These are phyloP conservation scores for Dalbergia oliveri DNA, from an alignment of 306 rosid species.

Conservation along the genomic window DNA sequence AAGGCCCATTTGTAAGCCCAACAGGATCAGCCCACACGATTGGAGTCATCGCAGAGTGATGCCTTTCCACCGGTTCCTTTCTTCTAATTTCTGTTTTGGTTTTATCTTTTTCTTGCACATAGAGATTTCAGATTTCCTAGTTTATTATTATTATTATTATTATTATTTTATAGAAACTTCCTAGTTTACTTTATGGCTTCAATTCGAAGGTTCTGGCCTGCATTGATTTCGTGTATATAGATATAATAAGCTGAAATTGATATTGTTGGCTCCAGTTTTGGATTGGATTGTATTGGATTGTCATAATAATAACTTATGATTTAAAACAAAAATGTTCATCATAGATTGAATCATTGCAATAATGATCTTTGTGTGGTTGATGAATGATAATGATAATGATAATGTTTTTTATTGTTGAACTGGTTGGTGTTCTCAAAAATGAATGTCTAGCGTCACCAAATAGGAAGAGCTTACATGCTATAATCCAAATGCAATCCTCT, in stretches of 20 bases:
- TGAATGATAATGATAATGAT: not conserved
- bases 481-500: constrained; percentile 5
- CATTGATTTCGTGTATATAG: not conserved
- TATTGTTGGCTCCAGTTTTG: not conserved
- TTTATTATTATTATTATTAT: too few species aligned
- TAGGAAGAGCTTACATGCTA: constrained; percentile 72
- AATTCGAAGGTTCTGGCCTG: not conserved
- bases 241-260: not conserved
- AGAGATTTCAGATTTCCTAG: too few species aligned
- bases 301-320: not conserved
- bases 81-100: not conserved
- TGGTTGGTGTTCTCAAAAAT: constrained; percentile 91
- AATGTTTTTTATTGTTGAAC: constrained; percentile 48
- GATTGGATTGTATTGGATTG: too few species aligned
- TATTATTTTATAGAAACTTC: not conserved
- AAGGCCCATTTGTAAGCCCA: not conserved
- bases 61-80: not conserved
- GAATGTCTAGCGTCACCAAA: constrained; percentile 83
- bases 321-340: not conserved
- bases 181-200: constrained; percentile 29
- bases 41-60: too few species aligned
- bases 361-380: constrained; percentile 1
- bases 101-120: constrained; percentile 1
- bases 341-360: not conserved
- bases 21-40: not conserved